Evolutionary conservation across 2,329 filamentous ascomycete genomes (phyloP).

Genomic region (Incumbomyces delicatus): DNA sequence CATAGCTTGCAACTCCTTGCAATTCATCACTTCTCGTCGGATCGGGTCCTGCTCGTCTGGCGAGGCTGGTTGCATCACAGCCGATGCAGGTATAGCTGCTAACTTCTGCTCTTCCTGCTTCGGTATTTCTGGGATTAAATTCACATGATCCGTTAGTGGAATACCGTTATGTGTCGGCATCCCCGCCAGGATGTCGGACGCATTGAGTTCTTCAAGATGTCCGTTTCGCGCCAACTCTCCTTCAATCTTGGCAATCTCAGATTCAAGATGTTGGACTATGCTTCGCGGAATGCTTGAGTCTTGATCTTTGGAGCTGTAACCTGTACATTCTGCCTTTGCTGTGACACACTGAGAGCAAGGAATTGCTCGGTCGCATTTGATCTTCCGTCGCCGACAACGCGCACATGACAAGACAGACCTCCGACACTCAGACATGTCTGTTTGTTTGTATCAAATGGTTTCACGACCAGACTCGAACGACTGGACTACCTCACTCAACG

Average conservation of each 20-base stretch:
- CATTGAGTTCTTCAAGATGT: slow-evolving; percentile 21
- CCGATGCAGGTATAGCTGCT: not conserved
- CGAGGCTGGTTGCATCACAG: slow-evolving; percentile 3
- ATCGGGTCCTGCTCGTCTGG: slow-evolving; percentile 13
- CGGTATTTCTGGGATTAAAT: slow-evolving; percentile 13
- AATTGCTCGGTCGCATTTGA: slow-evolving; percentile 23
- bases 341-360: slow-evolving; percentile 25
- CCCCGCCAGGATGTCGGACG: slow-evolving; percentile 20
- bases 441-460: not conserved
- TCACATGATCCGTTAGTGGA: slow-evolving; percentile 12
- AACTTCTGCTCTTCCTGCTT: slow-evolving; percentile 8
- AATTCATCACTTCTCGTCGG: slow-evolving; percentile 22
- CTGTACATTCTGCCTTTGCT: slow-evolving; percentile 23
- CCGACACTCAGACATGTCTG: slow-evolving; percentile 21
- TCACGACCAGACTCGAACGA: not conserved
- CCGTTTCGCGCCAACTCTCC: slow-evolving; percentile 23
- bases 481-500: too few relatives aligned
- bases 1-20: slow-evolving; percentile 23
- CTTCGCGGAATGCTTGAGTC: slow-evolving; percentile 24
- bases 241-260: slow-evolving; percentile 27
- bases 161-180: slow-evolving; percentile 20
- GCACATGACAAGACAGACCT: slow-evolving; percentile 22
- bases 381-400: slow-evolving; percentile 22
- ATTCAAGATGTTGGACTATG: slow-evolving; percentile 27
- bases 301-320: slow-evolving; percentile 23